Base-by-base conservation (phyloP, 805 yeast species). In the Metschnikowia drakensbergensis region DNA sequence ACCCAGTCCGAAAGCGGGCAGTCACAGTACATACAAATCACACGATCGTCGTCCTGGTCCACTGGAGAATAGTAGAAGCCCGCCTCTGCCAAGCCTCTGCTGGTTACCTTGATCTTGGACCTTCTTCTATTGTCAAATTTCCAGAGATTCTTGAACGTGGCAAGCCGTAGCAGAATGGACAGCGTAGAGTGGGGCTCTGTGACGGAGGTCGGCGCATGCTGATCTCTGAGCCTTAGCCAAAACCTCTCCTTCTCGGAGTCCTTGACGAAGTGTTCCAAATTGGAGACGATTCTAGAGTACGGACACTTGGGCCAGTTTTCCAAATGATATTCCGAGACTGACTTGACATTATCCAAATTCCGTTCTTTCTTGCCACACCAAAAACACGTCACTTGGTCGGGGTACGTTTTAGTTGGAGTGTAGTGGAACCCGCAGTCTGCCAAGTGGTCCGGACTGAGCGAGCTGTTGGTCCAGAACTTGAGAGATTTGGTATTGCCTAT, bases 381-480 rank as follows among this genome's bases (percentile, higher is more conserved):
- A 46, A 74, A 76, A 63, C 92, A 86, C 11, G 81, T 72, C 7
- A 79, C 79, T 45, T 80, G 74, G 56, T 80, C 83, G 3, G 58
- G 64, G 39, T 71, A 65, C 30, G 67, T 64, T 45, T 72, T 67
- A 9, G 71, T 67, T 30, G 82, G 90, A 42, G 76, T 73, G 62
- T 68, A 85, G 64, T 69, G 80, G 67, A 85, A 80, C 0, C 92
- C 91, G 17, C 79, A 74, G 42, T 69, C 68, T 1, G 83, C 83
- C 68, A 84, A 64, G 0, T 56, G 60, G 5, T 67, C 60, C n/a
- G 64, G 58, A 6, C 48, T 40, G 32, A 54, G 54, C 5, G 37
- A 37, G 5, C 47, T 44, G 26, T 60, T 55, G 2, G 59, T 45
- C 74, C 73, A 69, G 43, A 57, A 47, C 33, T 52, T 54, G 17